A percentile compares a stretch with the other conserved stretches of the same genome.
phyloP scores from a whole-genome alignment of 306 rosid species.

The Acacia confusa region DNA sequence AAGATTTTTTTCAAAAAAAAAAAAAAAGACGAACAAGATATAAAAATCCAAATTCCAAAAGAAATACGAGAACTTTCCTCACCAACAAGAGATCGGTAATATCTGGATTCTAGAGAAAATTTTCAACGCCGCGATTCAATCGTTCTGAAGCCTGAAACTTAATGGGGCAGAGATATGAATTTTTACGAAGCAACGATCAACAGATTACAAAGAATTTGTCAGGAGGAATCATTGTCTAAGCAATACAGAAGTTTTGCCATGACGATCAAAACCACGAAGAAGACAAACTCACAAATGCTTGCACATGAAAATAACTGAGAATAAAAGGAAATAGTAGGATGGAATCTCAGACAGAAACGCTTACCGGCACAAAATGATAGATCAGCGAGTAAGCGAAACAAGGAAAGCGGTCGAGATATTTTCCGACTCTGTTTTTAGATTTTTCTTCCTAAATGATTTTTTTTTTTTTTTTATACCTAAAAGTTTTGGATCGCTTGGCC shows the following conservation, averaged over 20 bases:
- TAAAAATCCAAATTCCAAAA: background rate
- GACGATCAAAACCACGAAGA: background rate
- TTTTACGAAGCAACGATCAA: background rate
- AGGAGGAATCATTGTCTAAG: background rate
- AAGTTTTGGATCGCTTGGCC: no score
- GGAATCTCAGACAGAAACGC: background rate
- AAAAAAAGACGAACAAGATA: background rate
- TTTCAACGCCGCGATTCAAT: background rate
- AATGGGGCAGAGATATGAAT: background rate
- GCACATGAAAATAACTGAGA: background rate
- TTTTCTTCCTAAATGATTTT: background rate
- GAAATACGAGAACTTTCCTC: background rate
- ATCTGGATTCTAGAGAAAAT: background rate
- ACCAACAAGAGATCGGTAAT: background rate
- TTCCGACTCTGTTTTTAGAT: background rate
- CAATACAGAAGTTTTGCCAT: background rate
- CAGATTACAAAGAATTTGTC: background rate
- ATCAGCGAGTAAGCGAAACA: background rate
- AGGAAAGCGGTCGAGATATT: background rate
- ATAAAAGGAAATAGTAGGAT: background rate
- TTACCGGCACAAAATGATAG: background rate
- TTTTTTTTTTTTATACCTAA: no score
- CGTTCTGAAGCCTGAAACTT: background rate
- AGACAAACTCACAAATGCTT: background rate
- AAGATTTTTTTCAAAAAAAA: background rate